A percentile compares a stretch with the other conserved stretches of the same genome.
These are phyloP conservation scores for Schoenoplectus triqueter DNA, from an alignment of 202 grass and related monocot species.

Conservation along the genomic window DNA sequence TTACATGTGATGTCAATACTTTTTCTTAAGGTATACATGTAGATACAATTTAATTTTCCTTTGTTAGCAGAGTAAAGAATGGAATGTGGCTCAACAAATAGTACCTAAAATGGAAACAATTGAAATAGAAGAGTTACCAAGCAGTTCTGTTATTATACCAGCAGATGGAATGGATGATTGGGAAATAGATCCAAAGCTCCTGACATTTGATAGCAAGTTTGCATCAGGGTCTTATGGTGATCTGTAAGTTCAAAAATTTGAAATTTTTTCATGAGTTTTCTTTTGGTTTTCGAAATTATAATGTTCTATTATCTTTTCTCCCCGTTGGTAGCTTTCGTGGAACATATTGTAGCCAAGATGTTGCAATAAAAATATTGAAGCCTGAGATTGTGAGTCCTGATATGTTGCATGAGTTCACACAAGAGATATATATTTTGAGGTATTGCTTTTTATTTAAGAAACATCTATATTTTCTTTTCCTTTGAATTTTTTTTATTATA, in stretches of 20 bases:
- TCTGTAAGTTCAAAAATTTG: constrained; percentile 57
- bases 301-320: constrained; percentile 35
- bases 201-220: constrained; percentile 79
- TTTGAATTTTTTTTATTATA: not conserved
- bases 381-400: constrained; percentile 70
- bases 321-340: constrained; percentile 62
- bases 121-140: constrained; percentile 48
- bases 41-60: not conserved
- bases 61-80: constrained; percentile 60
- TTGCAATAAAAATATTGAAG: constrained; percentile 94
- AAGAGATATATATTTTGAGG: constrained; percentile 97
- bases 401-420: constrained; percentile 85
- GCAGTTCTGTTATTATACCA: constrained; percentile 62
- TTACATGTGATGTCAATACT: constrained; percentile 9
- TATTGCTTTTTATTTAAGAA: constrained; percentile 19
- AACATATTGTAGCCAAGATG: constrained; percentile 90
- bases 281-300: constrained; percentile 29
- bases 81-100: constrained; percentile 53
- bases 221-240: constrained; percentile 83
- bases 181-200: constrained; percentile 76
- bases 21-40: not conserved
- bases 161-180: constrained; percentile 83
- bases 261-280: not conserved
- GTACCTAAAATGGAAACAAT: constrained; percentile 50
- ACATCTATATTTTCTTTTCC: not conserved